These are phyloP conservation scores for Penicillium lagena DNA, from an alignment of 495 filamentous ascomycete genomes.

Conservation along the genomic window DNA sequence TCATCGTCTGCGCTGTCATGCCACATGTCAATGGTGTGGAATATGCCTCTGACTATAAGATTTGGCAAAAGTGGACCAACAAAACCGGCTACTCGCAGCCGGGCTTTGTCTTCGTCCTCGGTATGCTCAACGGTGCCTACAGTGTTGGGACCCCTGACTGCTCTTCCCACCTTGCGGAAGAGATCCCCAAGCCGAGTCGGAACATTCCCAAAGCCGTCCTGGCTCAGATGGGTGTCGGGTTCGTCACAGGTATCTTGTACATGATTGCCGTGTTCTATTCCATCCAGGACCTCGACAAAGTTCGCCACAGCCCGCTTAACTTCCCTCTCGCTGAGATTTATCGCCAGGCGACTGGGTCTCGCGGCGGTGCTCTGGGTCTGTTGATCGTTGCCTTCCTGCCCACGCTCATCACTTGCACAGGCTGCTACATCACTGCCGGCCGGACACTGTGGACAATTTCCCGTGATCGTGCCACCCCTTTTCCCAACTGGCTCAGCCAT, in stretches of 20 bases:
- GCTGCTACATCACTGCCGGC: constrained; percentile 68
- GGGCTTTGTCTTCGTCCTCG: constrained; percentile 72
- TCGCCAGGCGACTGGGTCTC: constrained; percentile 64
- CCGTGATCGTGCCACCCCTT: constrained; percentile 58
- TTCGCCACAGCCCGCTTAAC: constrained; percentile 36
- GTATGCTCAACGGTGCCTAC: constrained; percentile 83
- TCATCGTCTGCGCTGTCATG: constrained; percentile 72
- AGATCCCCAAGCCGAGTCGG: constrained; percentile 56
- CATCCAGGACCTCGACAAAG: constrained; percentile 33
- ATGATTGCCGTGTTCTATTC: constrained; percentile 48
- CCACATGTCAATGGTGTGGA: constrained; percentile 39
- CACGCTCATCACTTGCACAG: constrained; percentile 55
- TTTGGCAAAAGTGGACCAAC: constrained; percentile 62
- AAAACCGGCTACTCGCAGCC: constrained; percentile 59
- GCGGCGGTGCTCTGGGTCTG: constrained; percentile 48
- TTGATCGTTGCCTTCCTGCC: constrained; percentile 64
- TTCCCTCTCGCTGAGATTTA: constrained; percentile 81
- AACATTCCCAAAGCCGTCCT: constrained; percentile 48
- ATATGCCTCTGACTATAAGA: constrained; percentile 50
- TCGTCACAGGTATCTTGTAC: constrained; percentile 43
- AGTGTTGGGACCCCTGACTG: constrained; percentile 75
- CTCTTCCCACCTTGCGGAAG: constrained; percentile 75
- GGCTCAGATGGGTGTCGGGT: constrained; percentile 43
- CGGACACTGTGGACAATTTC: constrained; percentile 82
- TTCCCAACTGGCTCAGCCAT: constrained; percentile 28